Base-by-base conservation (phyloP, 495 filamentous ascomycete genomes). In the Aspergillus incahuasiensis region DNA sequence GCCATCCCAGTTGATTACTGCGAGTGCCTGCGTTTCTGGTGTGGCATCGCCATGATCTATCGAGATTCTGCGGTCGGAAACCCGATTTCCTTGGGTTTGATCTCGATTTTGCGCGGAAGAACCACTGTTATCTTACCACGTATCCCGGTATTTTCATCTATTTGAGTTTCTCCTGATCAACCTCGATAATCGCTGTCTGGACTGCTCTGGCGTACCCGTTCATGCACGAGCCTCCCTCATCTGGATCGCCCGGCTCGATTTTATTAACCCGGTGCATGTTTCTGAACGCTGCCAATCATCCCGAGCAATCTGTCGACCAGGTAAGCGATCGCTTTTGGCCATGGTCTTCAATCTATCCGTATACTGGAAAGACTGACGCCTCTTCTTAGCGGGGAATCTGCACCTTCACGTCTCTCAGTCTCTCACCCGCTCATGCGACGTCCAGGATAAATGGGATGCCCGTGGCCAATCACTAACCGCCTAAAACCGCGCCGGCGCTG, bases 381-480 rank as follows among this genome's bases (percentile, higher is more conserved):
- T 35, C 2, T 35, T 35, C 32, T 12, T 35, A 35, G 32, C 32
- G 6, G 32, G 9, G 34, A 39, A 53, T 40, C 55, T 58, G 55
- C 55, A 52, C 22, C 16, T 47, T 22, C 12, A 30, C 41, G 13
- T 18, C 12, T 8, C 51, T 8, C 25, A 28, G 13, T 18, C 12
- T 8, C 51, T 8, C 25, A 28, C 25, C n/a, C 41, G 35, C 44
- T 39, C 43, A 48, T 49, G 54, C 58, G 56, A n/a, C 48, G n/a
- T 52, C 25, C 39, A 39, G 6, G 3, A 18, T 16, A 55, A 58
- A 58, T 59, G 18, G 50, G 55, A 58, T 45, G 13, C 41, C 47
- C 57, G 48, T 48, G 46, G 59, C 63, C 63, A 65, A 65, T 65
- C 56, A 56, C 55, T 65, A 65, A 49, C 50, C 59, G 63, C 59